Conservation (phyloP, 148 eudicot species). For the Salicornia ramosissima region DNA sequence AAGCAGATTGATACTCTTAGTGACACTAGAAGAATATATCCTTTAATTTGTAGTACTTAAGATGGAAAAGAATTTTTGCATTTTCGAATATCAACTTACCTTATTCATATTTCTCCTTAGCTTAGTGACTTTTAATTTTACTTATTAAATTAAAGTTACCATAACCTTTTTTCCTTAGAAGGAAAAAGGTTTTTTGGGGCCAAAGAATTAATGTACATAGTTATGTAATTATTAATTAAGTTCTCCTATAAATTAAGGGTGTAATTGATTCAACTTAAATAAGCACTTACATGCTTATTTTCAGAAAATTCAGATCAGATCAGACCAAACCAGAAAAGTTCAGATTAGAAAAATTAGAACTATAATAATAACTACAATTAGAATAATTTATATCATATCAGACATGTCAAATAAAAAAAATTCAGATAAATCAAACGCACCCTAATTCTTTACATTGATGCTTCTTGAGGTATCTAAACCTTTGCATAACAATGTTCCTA, state of each 20-base stretch:
- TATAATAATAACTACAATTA: too few relatives aligned
- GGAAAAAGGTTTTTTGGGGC: conserved; percentile 15
- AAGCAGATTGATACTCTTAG: conserved; percentile 21
- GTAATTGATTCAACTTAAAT: too few relatives aligned
- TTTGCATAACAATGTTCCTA: conserved; percentile 1
- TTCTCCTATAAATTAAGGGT: background rate
- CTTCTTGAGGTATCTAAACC: background rate
- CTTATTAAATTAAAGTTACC: conserved; percentile 17
- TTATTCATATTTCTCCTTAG: conserved; percentile 2
- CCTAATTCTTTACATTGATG: conserved; percentile 9
- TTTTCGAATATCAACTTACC: conserved; percentile 25
- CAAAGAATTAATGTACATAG: background rate
- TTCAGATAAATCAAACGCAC: too few relatives aligned
- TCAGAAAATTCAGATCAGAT: too few relatives aligned
- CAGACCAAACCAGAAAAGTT: too few relatives aligned
- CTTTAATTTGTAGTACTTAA: conserved; percentile 29
- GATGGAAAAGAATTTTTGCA: conserved; percentile 22
- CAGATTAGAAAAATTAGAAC: too few relatives aligned
- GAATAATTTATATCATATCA: too few relatives aligned
- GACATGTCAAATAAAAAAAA: too few relatives aligned
- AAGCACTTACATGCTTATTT: too few relatives aligned
- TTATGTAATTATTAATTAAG: background rate
- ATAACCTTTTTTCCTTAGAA: conserved; percentile 7
- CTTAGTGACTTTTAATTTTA: conserved; percentile 3
- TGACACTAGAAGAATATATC: conserved; percentile 23